phyloP scores from a whole-genome alignment of 768 basidiomycete genomes.

The Phylloporus rhodoxanthus region DNA sequence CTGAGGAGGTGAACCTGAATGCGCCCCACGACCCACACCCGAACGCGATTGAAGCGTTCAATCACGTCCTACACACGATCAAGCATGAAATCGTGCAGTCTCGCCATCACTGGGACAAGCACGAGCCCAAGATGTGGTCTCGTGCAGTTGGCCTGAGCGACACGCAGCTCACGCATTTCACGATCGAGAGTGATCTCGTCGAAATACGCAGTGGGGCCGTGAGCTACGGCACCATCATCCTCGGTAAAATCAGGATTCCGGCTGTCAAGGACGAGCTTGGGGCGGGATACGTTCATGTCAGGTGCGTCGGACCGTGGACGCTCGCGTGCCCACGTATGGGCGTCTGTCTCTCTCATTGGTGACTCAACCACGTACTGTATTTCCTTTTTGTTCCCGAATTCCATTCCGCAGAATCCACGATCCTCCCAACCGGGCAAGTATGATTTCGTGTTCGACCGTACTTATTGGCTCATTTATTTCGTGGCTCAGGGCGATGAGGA shows the following conservation, averaged over 20 bases:
- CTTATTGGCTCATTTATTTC: not conserved
- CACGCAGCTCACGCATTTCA: constrained; percentile 46
- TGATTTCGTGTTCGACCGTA: not conserved
- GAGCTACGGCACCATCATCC: constrained; percentile 63
- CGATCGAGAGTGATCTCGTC: constrained; percentile 40
- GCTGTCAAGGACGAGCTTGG: constrained; percentile 57
- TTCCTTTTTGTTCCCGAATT: constrained; percentile 3
- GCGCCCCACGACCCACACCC: constrained; percentile 52
- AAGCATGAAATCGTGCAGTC: constrained; percentile 63
- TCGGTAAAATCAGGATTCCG: constrained; percentile 73
- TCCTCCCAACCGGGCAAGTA: constrained; percentile 60
- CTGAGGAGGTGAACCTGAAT: constrained; percentile 53
- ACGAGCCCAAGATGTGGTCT: constrained; percentile 57
- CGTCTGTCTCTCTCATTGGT: constrained; percentile 2
- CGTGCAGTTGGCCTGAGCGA: constrained; percentile 51
- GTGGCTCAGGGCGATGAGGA: constrained; percentile 54
- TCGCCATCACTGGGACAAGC: constrained; percentile 64
- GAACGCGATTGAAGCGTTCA: constrained; percentile 65
- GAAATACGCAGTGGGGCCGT: constrained; percentile 49
- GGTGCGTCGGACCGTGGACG: constrained; percentile 37
- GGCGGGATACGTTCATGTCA: constrained; percentile 63
- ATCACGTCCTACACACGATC: constrained; percentile 46
- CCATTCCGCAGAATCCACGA: constrained; percentile 57
- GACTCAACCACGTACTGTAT: constrained; percentile 6
- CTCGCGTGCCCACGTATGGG: constrained; percentile 4